A percentile compares a stretch with the other conserved stretches of the same genome.
Conservation (phyloP, 1,139 yeast species). For the Debaryomyces fabryi region DNA sequence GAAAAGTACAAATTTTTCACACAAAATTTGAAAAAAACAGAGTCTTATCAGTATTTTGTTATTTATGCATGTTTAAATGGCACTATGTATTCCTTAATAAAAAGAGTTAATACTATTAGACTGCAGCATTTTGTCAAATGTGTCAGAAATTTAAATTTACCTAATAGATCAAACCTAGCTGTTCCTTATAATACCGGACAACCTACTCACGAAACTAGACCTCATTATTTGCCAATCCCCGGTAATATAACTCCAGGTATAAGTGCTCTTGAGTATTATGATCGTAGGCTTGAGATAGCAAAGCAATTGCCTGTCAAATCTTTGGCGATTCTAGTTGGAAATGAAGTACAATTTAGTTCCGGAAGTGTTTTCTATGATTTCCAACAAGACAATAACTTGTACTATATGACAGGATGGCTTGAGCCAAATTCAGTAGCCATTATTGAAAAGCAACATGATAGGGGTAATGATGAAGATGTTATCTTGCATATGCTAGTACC, state of each 20-base stretch:
- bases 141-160: constrained; percentile 8
- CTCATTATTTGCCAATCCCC: constrained; percentile 62
- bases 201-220: constrained; percentile 84
- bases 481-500: constrained; percentile 82
- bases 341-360: constrained; percentile 72
- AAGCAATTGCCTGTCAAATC: constrained; percentile 62
- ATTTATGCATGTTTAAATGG: neutral
- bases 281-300: constrained; percentile 64
- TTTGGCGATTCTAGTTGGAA: constrained; percentile 75
- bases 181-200: constrained; percentile 64
- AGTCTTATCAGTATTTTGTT: neutral
- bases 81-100: neutral
- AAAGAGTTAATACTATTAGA: neutral
- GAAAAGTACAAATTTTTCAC: constrained; percentile 6
- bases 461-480: constrained; percentile 53
- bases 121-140: neutral
- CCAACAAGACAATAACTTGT: constrained; percentile 88
- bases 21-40: neutral
- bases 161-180: constrained; percentile 21
- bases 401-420: constrained; percentile 87
- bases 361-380: constrained; percentile 91
- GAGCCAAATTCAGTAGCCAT: constrained; percentile 86
- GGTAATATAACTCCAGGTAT: constrained; percentile 93
- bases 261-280: constrained; percentile 76
- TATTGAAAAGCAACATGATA: constrained; percentile 60